These are phyloP conservation scores for Sugiyamaella grinbergsii DNA, from an alignment of 1,139 yeast genomes.

Conservation along the genomic window DNA sequence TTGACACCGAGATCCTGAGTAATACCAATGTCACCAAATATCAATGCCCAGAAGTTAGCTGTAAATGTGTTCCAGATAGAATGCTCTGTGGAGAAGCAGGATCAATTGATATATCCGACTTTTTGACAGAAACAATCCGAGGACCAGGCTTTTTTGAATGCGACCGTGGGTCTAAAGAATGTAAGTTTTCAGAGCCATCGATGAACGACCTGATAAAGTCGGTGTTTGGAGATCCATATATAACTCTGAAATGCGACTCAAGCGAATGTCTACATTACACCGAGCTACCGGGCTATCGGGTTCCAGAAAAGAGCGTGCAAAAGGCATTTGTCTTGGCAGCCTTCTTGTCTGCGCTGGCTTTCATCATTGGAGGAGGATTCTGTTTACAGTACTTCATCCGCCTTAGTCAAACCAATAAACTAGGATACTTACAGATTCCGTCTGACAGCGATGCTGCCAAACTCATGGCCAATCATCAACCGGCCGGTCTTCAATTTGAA, in stretches of 20 bases:
- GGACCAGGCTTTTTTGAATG: slow-evolving; percentile 96
- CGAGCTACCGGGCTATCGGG: slow-evolving; percentile 85
- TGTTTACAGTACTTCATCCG: slow-evolving; percentile 45
- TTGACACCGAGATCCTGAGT: slow-evolving; percentile 57
- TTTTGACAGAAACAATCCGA: slow-evolving; percentile 79
- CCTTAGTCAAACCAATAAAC: slow-evolving; percentile 34
- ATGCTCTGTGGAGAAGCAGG: slow-evolving; percentile 95
- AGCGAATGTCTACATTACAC: slow-evolving; percentile 93
- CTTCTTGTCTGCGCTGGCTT: slow-evolving; percentile 51
- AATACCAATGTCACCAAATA: slow-evolving; percentile 70
- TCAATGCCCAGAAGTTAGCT: slow-evolving; percentile 71
- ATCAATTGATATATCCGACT: slow-evolving; percentile 91
- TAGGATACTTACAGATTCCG: slow-evolving; percentile 39
- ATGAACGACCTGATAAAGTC: slow-evolving; percentile 89
- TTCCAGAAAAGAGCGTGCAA: slow-evolving; percentile 60
- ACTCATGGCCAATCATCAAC: slow-evolving; percentile 57
- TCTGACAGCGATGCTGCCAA: slow-evolving; percentile 42
- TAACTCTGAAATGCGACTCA: slow-evolving; percentile 74
- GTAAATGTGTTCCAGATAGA: slow-evolving; percentile 87
- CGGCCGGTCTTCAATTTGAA: slow-evolving; percentile 76
- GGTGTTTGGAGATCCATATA: slow-evolving; percentile 90
- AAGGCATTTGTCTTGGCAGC: slow-evolving; percentile 55
- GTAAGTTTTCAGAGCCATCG: slow-evolving; percentile 89
- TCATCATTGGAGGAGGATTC: slow-evolving; percentile 44
- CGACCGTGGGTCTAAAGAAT: slow-evolving; percentile 58